Evolutionary conservation across 805 yeast species (phyloP).

Genomic region (Yamadazyma sp.): DNA sequence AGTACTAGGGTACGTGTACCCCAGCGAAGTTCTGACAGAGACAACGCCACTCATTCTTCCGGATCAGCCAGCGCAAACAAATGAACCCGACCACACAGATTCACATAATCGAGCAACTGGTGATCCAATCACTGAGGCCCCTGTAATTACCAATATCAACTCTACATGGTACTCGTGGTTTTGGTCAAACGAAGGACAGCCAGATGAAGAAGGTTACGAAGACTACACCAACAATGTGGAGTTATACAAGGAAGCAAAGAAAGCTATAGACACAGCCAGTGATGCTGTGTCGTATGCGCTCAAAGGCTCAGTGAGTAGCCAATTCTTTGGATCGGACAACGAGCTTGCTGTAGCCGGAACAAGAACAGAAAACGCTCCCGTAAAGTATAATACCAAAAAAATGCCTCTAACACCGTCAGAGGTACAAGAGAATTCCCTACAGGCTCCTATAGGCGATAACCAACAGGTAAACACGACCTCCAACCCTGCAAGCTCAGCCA

Average conservation of each 20-base stretch:
- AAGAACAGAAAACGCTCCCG: slow-evolving; percentile 32
- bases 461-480: too few relatives aligned
- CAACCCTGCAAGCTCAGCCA: background rate
- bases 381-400: slow-evolving; percentile 28
- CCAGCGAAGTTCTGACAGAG: too few relatives aligned
- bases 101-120: too few relatives aligned
- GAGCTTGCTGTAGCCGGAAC: slow-evolving; percentile 39
- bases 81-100: too few relatives aligned
- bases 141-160: too few relatives aligned
- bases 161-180: slow-evolving; percentile 31
- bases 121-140: too few relatives aligned
- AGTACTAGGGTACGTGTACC: slow-evolving; percentile 8
- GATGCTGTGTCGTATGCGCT: slow-evolving; percentile 37
- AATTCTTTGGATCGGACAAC: slow-evolving; percentile 17
- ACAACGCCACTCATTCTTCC: too few relatives aligned
- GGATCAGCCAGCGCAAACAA: too few relatives aligned
- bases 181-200: slow-evolving; percentile 19
- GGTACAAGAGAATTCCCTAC: slow-evolving; percentile 29
- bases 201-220: slow-evolving; percentile 19
- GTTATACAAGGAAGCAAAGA: slow-evolving; percentile 30
- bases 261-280: slow-evolving; percentile 31
- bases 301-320: slow-evolving; percentile 19
- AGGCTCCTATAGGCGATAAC: slow-evolving; percentile 8
- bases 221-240: slow-evolving; percentile 24
- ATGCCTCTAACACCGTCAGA: slow-evolving; percentile 37